Conservation (phyloP, 1,139 yeast species). For the Yamadazyma pseudoaaseri region DNA sequence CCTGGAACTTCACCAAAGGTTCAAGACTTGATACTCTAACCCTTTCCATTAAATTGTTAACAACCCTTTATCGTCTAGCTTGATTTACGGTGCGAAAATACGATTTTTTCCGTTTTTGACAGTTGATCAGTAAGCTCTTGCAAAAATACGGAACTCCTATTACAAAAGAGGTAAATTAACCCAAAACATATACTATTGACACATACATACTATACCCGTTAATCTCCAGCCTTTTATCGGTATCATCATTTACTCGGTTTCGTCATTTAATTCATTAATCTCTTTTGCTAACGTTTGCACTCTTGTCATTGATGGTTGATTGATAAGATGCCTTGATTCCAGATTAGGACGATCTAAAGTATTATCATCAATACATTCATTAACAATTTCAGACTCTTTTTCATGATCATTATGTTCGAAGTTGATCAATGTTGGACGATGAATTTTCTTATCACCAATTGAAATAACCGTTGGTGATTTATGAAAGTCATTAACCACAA, state of each 20-base stretch:
- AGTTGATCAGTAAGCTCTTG: no score
- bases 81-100: neutral
- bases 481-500: constrained; percentile 2
- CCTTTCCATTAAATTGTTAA: constrained; percentile 23
- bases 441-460: constrained; percentile 15
- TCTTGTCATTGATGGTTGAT: constrained; percentile 18
- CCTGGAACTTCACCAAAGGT: constrained; percentile 29
- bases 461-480: constrained; percentile 18
- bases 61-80: neutral
- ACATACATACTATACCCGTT: no score
- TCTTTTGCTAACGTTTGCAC: constrained; percentile 17
- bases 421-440: constrained; percentile 17
- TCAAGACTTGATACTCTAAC: constrained; percentile 27
- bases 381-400: constrained; percentile 14
- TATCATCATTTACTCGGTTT: no score
- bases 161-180: no score
- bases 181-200: no score
- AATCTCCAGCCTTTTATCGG: no score
- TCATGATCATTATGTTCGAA: constrained; percentile 1
- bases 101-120: neutral
- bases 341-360: neutral
- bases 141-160: no score
- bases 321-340: neutral
- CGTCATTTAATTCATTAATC: neutral
- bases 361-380: neutral